Conservation (phyloP, 1,139 yeast species). For the Suhomyces bolitotheri region DNA sequence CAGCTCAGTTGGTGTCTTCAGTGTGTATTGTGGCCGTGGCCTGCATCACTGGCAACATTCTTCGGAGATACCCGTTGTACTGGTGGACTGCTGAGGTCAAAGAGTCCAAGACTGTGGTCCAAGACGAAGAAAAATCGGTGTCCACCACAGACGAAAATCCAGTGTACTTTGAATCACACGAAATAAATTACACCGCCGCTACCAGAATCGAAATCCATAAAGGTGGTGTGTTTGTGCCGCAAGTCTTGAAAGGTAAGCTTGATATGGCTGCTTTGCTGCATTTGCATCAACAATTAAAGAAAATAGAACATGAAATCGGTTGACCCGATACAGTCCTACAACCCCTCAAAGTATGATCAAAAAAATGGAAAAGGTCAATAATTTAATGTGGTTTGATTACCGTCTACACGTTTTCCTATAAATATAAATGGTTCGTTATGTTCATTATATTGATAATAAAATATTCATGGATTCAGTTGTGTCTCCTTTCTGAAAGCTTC, state of each 20-base stretch:
- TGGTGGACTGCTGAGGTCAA: slow-evolving; percentile 58
- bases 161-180: background rate
- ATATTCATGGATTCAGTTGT: no score
- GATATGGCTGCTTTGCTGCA: slow-evolving; percentile 30
- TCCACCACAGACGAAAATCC: slow-evolving; percentile 2
- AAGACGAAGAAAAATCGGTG: slow-evolving; percentile 3
- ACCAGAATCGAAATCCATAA: slow-evolving; percentile 21
- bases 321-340: background rate
- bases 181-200: slow-evolving; percentile 12
- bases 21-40: slow-evolving; percentile 55
- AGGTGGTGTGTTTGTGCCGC: slow-evolving; percentile 27
- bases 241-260: slow-evolving; percentile 24
- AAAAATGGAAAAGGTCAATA: no score
- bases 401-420: no score
- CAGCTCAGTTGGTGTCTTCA: slow-evolving; percentile 55
- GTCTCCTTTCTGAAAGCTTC: no score
- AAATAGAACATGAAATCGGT: slow-evolving; percentile 1
- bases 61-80: slow-evolving; percentile 55
- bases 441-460: no score
- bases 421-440: no score
- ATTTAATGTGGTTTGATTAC: no score
- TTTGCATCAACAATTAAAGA: slow-evolving; percentile 7
- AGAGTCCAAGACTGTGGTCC: slow-evolving; percentile 6
- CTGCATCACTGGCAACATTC: slow-evolving; percentile 54
- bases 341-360: no score